phyloP scores from a whole-genome alignment of 371 early-diverging fungal species.

The Rhizopus stolonifer region DNA sequence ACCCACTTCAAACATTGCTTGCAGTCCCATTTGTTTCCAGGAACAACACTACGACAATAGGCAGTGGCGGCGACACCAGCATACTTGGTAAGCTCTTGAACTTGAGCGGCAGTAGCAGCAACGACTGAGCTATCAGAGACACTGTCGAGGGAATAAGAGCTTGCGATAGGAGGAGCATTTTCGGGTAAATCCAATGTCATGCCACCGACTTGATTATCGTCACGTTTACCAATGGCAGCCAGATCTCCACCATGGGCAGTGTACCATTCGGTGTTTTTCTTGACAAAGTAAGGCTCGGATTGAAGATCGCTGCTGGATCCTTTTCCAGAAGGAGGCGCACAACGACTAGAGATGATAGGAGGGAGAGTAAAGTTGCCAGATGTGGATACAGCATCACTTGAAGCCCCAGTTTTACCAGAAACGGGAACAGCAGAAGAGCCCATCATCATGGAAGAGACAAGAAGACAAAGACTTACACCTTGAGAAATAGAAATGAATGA shows the following conservation, averaged over 20 bases:
- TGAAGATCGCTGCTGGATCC: neutral
- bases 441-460: conserved; percentile 13
- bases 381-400: neutral
- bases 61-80: conserved; percentile 23
- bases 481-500: conserved; percentile 18
- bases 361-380: conserved; percentile 5
- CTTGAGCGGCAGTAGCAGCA: conserved; percentile 5
- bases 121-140: neutral
- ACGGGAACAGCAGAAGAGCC: conserved; percentile 13
- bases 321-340: neutral
- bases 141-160: neutral
- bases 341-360: conserved; percentile 8
- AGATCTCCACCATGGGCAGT: neutral
- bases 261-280: conserved; percentile 6
- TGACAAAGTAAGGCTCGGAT: neutral
- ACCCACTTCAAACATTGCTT: conserved; percentile 14
- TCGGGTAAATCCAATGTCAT: conserved; percentile 13
- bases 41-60: conserved; percentile 19
- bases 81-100: conserved; percentile 8
- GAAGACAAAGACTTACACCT: conserved; percentile 8
- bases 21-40: conserved; percentile 19
- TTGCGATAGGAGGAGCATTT: conserved; percentile 3
- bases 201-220: conserved; percentile 3
- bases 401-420: neutral
- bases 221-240: neutral